Base-by-base conservation (phyloP, 73 alveolate genomes). In the Stentor roeselii region DNA sequence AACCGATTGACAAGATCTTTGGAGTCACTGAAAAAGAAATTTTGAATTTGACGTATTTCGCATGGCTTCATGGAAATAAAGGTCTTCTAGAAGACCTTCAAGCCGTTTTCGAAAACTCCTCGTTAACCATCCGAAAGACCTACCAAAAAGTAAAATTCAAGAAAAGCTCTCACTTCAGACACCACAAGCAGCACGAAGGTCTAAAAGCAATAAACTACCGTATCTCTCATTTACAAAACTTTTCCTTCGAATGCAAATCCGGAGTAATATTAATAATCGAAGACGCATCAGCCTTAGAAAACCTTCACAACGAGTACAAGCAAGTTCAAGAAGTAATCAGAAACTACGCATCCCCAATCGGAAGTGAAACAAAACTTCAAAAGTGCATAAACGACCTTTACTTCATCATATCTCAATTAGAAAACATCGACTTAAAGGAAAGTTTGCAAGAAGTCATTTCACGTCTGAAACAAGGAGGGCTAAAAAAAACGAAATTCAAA, bases 341-440 rank as follows among this genome's bases (percentile, higher is more conserved):
- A 32, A 21, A 15, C 34, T 27, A 27, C 27, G 80, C 80, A 27
- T 21, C 37, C 1, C 80, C 80, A 40, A 21, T 67, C 34, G 37
- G 37, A 14, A 67, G 42, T 67, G 80, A 67, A 67, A 67, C 80
- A 14, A 21, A 67, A 32, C 80, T 67, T 67, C 80, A 67, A 67
- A 32, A 21, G 11, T 67, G 80, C 2, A 67, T 67, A 1, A 67
- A 40, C 14, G 80, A 67, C 27, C 80, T 67, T 21, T 27, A 34
- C 34, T n/a, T 67, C 34, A 67, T 67, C 0, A 21, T 32, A 21
- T 67, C 80, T 0, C n/a, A 67, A 27, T 15, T 67, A 67, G 80
- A 32, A 27, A 67, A 67, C 37, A 27, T 11, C 27, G 41, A 67
- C 14, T 27, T 67, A n/a, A 67, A 32, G 11, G 80, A 67, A 2